Evolutionary conservation across 805 yeast genomes (phyloP).

Genomic region (Kluyveromyces dobzhanskii): DNA sequence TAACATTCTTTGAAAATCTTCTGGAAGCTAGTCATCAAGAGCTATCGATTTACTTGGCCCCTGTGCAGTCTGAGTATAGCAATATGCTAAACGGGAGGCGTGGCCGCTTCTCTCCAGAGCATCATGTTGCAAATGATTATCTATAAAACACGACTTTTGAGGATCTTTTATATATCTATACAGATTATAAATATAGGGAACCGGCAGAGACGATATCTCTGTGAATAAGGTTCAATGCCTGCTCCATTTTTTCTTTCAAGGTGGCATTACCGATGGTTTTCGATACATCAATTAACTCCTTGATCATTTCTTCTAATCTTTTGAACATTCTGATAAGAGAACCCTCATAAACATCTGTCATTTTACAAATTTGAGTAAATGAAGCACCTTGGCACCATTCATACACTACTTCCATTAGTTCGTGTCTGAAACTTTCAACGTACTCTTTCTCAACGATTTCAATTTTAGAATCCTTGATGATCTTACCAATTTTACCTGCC

Average conservation of each 20-base stretch:
- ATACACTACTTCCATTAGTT: slow-evolving; percentile 92
- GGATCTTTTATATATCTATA: background rate
- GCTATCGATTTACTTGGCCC: slow-evolving; percentile 20
- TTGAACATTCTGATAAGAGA: slow-evolving; percentile 90
- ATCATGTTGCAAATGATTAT: background rate
- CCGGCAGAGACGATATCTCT: slow-evolving; percentile 97
- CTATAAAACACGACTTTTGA: background rate
- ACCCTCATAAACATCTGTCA: slow-evolving; percentile 99
- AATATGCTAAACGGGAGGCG: slow-evolving; percentile 6
- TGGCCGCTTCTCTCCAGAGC: background rate
- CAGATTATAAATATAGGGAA: slow-evolving; percentile 56
- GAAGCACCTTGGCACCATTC: slow-evolving; percentile 97
- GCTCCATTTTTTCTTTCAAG: slow-evolving; percentile 81
- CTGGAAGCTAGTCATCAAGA: slow-evolving; percentile 10
- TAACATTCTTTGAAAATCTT: slow-evolving; percentile 17
- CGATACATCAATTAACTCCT: slow-evolving; percentile 87
- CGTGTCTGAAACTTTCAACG: slow-evolving; percentile 83
- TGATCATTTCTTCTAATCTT: slow-evolving; percentile 84
- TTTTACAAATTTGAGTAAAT: slow-evolving; percentile 93
- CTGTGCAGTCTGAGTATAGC: slow-evolving; percentile 16
- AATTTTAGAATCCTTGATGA: slow-evolving; percentile 80
- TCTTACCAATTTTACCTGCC: slow-evolving; percentile 85
- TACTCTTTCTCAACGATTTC: slow-evolving; percentile 89
- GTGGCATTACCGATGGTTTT: slow-evolving; percentile 88
- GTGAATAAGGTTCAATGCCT: slow-evolving; percentile 76